Evolutionary conservation across 805 yeast species (phyloP).

Genomic region (Candida coquimbonensis): DNA sequence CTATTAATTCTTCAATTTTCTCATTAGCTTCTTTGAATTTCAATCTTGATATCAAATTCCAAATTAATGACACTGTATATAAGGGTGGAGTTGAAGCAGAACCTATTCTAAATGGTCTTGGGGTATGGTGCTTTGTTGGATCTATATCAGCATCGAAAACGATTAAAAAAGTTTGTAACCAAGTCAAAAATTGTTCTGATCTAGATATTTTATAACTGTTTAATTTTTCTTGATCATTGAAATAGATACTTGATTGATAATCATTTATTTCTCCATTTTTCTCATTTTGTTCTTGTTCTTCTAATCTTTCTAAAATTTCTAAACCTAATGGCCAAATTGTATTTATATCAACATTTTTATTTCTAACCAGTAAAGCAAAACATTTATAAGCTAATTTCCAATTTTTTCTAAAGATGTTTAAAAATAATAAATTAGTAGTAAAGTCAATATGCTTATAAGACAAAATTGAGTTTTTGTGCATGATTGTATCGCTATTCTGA

Average conservation of each 20-base stretch:
- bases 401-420: constrained; percentile 37
- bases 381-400: constrained; percentile 53
- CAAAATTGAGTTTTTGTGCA: not conserved
- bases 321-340: constrained; percentile 60
- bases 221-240: not conserved
- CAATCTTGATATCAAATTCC: constrained; percentile 16
- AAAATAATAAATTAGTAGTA: constrained; percentile 29
- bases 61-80: constrained; percentile 11
- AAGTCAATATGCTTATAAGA: constrained; percentile 3
- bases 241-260: constrained; percentile 8
- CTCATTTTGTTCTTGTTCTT: constrained; percentile 10
- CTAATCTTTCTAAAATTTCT: constrained; percentile 35
- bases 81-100: constrained; percentile 10
- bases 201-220: not conserved
- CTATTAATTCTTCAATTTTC: constrained; percentile 11
- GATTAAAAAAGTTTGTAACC: constrained; percentile 14
- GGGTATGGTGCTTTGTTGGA: not conserved
- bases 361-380: constrained; percentile 41
- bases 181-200: constrained; percentile 15
- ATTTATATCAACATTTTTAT: constrained; percentile 45
- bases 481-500: not conserved
- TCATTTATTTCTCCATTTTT: constrained; percentile 7
- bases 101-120: constrained; percentile 12
- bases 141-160: not conserved
- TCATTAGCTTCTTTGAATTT: constrained; percentile 16